Base-by-base conservation (phyloP, 2,329 filamentous ascomycete genomes). In the Monosporascus sp. region DNA sequence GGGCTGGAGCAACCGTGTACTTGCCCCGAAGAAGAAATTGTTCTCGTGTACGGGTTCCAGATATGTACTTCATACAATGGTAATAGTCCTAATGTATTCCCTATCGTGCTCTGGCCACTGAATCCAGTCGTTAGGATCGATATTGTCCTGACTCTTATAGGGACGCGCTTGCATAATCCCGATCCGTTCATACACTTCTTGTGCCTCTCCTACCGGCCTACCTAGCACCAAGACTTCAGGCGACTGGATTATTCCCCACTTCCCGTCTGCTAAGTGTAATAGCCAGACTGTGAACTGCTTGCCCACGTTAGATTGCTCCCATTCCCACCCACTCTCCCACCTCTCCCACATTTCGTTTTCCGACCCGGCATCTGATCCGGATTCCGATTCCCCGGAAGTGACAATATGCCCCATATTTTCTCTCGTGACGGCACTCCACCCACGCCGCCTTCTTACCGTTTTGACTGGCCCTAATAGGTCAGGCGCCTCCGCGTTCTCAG, bases 111-210 rank as follows among this genome's bases (percentile, higher is more conserved):
- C 48, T 15, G 48, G 48, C 48, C 48, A 50, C 48, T 24, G 35
- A 11, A 38, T 24, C 7, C n/a, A 28, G 48, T 37, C 48, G 37
- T 40, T 35, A 50, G 17, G 20, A 22, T 18, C 17, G 26, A 7
- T 26, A 20, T 44, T 15, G 7, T 44, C 22, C 18, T n/a, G 11
- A 17, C 5, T 3, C 37, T n/a, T 15, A 17, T 40, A 17, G 9
- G 37, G 5, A 49, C 1, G 24, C 15, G 40, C 24, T 41, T 5
- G n/a, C 35, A 50, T 38, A 4, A 37, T 7, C 37, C 48, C 48
- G 22, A 50, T 50, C 31, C 48, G 48, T 40, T 50, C 48, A 50
- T 50, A 50, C 17, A 50, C 48, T 41, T 50, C 48, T 5, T 38
- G n/a, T 40, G 17, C 7, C 5, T 50, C 37, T 50, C 31, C 35